These are phyloP conservation scores for Fusarium incarnatum DNA, from an alignment of 2,329 filamentous ascomycete genomes.

Conservation along the genomic window DNA sequence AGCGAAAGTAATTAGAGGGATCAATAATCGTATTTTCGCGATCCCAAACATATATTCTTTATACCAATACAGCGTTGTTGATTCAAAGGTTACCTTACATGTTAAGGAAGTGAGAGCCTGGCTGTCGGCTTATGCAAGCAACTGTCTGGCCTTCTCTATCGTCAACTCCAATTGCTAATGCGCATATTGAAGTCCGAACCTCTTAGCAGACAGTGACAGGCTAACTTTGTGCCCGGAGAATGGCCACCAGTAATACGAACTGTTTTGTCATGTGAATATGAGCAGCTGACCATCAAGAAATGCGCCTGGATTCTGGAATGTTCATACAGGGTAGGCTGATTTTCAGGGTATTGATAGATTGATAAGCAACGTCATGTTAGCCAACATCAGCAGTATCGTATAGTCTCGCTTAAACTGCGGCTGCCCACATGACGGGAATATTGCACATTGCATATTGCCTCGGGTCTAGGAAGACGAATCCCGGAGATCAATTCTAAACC, in stretches of 20 bases:
- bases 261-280: neutral
- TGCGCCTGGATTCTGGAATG: neutral
- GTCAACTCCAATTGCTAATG: neutral
- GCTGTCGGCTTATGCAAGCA: no score
- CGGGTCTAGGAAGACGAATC: conserved; percentile 27
- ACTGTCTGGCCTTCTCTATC: neutral
- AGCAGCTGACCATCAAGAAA: conserved; percentile 3
- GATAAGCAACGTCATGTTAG: conserved; percentile 35
- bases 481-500: conserved; percentile 46
- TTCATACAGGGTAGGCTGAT: conserved; percentile 35
- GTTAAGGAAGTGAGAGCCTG: neutral
- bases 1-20: conserved; percentile 15
- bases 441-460: conserved; percentile 39
- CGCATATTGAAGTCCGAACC: no score
- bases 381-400: conserved; percentile 20
- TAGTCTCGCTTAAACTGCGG: conserved; percentile 41
- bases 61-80: neutral
- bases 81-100: neutral
- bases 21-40: conserved; percentile 6
- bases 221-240: neutral
- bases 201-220: neutral
- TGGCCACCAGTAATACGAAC: neutral
- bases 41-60: conserved; percentile 7
- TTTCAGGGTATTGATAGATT: neutral
- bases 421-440: conserved; percentile 21